These are phyloP conservation scores for Carex cristatella DNA, from an alignment of 176 grass and related monocot species.

Conservation along the genomic window DNA sequence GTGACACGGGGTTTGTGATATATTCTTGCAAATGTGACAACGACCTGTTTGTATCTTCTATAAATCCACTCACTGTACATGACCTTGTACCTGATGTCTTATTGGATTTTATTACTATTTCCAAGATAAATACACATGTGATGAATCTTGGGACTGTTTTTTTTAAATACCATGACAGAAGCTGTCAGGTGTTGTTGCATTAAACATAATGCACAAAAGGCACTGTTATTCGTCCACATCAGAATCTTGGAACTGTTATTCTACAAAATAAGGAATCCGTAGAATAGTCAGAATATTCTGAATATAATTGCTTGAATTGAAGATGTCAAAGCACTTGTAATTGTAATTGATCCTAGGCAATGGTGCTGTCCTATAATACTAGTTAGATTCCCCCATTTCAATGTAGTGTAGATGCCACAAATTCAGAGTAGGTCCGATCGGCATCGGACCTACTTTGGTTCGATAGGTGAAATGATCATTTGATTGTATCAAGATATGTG, in stretches of 20 bases:
- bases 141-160: background rate
- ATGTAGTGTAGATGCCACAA: background rate
- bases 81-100: background rate
- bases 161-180: too few relatives aligned
- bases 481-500: too few relatives aligned
- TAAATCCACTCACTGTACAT: background rate
- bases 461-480: too few relatives aligned
- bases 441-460: too few relatives aligned
- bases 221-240: too few relatives aligned
- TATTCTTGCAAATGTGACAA: background rate
- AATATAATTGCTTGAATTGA: background rate
- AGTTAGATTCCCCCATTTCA: background rate
- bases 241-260: background rate
- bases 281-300: background rate
- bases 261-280: background rate
- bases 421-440: too few relatives aligned
- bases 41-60: background rate
- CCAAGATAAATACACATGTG: background rate
- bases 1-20: background rate
- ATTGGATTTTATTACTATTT: background rate
- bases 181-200: too few relatives aligned
- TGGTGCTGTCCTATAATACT: background rate
- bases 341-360: background rate
- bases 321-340: background rate
- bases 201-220: too few relatives aligned